These are phyloP conservation scores for Penicillium occitanis DNA, from an alignment of 2,329 filamentous ascomycete species.

Conservation along the genomic window DNA sequence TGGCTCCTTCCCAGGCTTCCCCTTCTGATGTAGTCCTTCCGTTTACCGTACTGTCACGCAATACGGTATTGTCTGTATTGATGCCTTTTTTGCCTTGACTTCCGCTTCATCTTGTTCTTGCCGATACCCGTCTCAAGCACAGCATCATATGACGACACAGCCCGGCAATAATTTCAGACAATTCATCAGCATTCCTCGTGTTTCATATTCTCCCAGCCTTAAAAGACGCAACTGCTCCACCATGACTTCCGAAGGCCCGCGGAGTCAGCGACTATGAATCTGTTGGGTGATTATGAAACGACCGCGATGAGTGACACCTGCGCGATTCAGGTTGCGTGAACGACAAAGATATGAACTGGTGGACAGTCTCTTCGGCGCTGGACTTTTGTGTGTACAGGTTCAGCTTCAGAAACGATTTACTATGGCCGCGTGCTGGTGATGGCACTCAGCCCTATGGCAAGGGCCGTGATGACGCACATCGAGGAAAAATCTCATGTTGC, in stretches of 20 bases:
- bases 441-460: not conserved
- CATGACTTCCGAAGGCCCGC: not conserved
- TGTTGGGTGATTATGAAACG: not conserved
- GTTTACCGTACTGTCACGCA: not conserved
- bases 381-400: not conserved
- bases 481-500: not conserved
- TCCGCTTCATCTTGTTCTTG: not conserved
- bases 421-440: not conserved
- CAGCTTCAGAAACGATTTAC: not conserved
- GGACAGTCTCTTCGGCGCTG: not conserved
- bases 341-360: not conserved
- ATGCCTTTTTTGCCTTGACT: not conserved
- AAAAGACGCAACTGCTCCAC: slow-evolving; percentile 1
- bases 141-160: slow-evolving; percentile 5
- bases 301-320: not conserved
- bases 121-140: not conserved
- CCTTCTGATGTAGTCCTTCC: not conserved
- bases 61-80: slow-evolving; percentile 9
- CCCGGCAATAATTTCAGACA: not conserved
- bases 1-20: not conserved
- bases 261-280: not conserved
- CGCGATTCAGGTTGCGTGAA: not conserved
- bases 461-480: not conserved
- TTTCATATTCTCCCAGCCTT: not conserved
- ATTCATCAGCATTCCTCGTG: not conserved